phyloP scores from a whole-genome alignment of 345 rosid genomes.

The Hypericum androsaemum region DNA sequence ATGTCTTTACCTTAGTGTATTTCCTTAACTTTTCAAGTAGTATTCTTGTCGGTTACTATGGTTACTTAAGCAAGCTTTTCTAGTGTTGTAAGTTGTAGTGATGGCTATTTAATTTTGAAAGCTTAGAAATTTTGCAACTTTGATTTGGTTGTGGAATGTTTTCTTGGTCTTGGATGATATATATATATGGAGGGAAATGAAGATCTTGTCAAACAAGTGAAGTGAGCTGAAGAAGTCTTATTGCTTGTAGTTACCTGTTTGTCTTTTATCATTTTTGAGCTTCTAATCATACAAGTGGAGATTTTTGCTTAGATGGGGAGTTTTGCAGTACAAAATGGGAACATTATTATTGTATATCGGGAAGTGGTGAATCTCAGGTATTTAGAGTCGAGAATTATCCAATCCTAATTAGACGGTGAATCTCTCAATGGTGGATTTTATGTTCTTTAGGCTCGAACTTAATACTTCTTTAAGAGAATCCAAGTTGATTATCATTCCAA shows the following conservation, averaged over 20 bases:
- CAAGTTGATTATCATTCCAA: too few species aligned
- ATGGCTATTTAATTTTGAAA: too few species aligned
- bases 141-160: background rate
- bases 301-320: background rate
- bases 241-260: slow-evolving; percentile 23
- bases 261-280: slow-evolving; percentile 20
- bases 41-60: too few species aligned
- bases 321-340: slow-evolving; percentile 11
- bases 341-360: background rate
- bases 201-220: slow-evolving; percentile 24
- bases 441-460: too few species aligned
- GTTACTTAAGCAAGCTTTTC: too few species aligned
- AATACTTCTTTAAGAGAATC: too few species aligned
- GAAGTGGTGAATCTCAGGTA: too few species aligned
- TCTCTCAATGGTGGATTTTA: too few species aligned
- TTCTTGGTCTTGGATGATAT: background rate
- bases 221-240: slow-evolving; percentile 22
- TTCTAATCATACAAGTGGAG: slow-evolving; percentile 18
- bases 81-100: too few species aligned
- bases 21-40: too few species aligned
- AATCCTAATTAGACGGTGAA: background rate
- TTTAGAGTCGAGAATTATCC: background rate
- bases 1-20: slow-evolving; percentile 15
- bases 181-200: slow-evolving; percentile 19
- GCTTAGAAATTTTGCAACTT: too few species aligned